Evolutionary conservation across 805 yeast genomes (phyloP).

Genomic region (Yarrowia yakushimensis): DNA sequence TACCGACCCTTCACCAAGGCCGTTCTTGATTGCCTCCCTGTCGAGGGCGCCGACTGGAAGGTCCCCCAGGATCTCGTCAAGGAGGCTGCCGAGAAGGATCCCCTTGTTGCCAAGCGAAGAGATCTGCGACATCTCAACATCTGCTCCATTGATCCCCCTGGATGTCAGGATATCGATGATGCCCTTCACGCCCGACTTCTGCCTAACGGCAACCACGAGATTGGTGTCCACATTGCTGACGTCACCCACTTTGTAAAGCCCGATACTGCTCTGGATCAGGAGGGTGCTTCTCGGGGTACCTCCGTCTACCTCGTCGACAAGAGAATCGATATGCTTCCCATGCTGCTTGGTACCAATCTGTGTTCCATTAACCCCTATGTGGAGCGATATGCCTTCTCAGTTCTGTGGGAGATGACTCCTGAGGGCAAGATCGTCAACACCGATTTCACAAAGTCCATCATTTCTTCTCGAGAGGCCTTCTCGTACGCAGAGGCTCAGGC

Average conservation of each 20-base stretch:
- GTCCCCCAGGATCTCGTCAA: constrained; percentile 62
- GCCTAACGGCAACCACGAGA: constrained; percentile 93
- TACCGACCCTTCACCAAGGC: constrained; percentile 92
- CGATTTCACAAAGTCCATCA: constrained; percentile 79
- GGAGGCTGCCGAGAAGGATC: constrained; percentile 32
- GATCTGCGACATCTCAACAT: constrained; percentile 87
- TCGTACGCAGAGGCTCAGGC: constrained; percentile 91
- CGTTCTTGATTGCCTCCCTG: constrained; percentile 87
- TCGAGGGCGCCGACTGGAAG: constrained; percentile 90
- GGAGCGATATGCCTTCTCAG: constrained; percentile 93
- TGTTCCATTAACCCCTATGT: constrained; percentile 95
- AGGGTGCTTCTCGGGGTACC: constrained; percentile 96
- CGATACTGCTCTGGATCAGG: constrained; percentile 84
- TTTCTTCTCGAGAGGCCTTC: constrained; percentile 88
- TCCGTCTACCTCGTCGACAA: constrained; percentile 96
- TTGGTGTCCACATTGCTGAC: constrained; percentile 99
- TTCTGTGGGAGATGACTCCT: constrained; percentile 89
- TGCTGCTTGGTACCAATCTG: constrained; percentile 88
- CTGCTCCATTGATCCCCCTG: constrained; percentile 97
- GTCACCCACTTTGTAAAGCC: constrained; percentile 97
- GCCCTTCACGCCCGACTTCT: constrained; percentile 83
- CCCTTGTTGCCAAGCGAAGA: constrained; percentile 52
- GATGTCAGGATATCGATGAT: constrained; percentile 98
- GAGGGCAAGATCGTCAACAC: constrained; percentile 80
- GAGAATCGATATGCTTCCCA: constrained; percentile 97